These are phyloP conservation scores for Cladosporium austrohemisphaericum DNA, from an alignment of 2,329 filamentous ascomycete genomes.

Conservation along the genomic window DNA sequence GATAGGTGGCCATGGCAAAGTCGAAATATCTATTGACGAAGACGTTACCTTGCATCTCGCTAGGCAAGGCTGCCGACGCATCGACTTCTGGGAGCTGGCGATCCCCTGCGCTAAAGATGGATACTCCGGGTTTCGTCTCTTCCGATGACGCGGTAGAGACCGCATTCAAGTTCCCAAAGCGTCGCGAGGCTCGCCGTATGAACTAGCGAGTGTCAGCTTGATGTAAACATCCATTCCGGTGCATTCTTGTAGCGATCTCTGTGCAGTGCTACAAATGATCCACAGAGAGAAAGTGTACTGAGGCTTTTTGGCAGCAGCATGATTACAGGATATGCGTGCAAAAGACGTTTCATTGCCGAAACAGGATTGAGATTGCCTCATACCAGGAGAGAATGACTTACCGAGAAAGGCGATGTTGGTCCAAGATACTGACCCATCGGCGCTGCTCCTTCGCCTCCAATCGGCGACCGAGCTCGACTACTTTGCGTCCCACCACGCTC, in stretches of 20 bases:
- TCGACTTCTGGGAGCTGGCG: conserved; percentile 46
- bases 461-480: conserved; percentile 20
- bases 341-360: too few relatives aligned
- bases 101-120: conserved; percentile 52
- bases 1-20: conserved; percentile 42
- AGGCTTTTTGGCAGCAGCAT: too few relatives aligned
- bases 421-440: conserved; percentile 22
- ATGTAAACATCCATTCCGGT: neutral
- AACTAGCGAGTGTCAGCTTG: conserved; percentile 29
- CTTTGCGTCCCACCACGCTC: conserved; percentile 18
- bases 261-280: too few relatives aligned
- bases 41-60: conserved; percentile 27
- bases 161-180: conserved; percentile 37
- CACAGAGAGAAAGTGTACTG: too few relatives aligned
- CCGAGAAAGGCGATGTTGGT: conserved; percentile 26
- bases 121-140: conserved; percentile 37
- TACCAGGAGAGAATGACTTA: neutral
- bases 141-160: conserved; percentile 18
- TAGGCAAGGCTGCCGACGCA: conserved; percentile 40
- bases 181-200: conserved; percentile 48
- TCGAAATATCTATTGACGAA: conserved; percentile 43
- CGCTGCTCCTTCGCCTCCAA: conserved; percentile 20
- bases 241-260: too few relatives aligned
- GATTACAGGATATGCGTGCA: too few relatives aligned
- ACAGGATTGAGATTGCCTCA: too few relatives aligned